A percentile compares a stretch with the other conserved stretches of the same genome.
These are phyloP conservation scores for Plantago major DNA, from an alignment of 257 asterid species.

Conservation along the genomic window DNA sequence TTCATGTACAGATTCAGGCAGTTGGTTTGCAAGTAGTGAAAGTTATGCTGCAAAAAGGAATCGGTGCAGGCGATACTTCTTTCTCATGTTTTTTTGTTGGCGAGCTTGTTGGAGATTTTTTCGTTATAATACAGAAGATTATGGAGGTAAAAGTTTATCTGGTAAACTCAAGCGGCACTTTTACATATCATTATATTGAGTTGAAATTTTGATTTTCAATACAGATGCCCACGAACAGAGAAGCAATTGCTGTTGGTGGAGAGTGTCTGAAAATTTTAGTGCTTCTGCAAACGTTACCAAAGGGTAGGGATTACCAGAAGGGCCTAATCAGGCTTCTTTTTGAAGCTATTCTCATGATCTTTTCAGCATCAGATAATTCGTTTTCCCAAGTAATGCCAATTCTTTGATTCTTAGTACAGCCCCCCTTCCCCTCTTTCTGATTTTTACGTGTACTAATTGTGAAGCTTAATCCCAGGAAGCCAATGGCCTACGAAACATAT, in stretches of 20 bases:
- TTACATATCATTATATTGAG: conserved; percentile 8
- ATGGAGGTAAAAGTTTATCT: conserved; percentile 41
- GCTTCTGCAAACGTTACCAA: conserved; percentile 70
- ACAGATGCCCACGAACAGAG: conserved; percentile 64
- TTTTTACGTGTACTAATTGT: conserved; percentile 22
- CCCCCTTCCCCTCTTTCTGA: conserved; percentile 4
- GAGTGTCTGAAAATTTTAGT: conserved; percentile 80
- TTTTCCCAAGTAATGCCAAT: conserved; percentile 53
- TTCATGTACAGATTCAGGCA: conserved; percentile 63
- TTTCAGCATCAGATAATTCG: conserved; percentile 45
- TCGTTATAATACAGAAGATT: conserved; percentile 39
- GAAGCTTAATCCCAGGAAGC: conserved; percentile 51
- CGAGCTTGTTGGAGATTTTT: conserved; percentile 68
- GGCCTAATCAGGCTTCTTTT: conserved; percentile 62
- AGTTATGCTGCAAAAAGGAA: conserved; percentile 60
- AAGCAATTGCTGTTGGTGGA: conserved; percentile 67
- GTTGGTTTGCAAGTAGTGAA: conserved; percentile 82
- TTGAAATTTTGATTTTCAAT: conserved; percentile 28
- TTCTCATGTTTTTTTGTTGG: conserved; percentile 70
- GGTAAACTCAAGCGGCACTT: not conserved
- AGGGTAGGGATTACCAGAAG: conserved; percentile 56
- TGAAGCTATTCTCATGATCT: conserved; percentile 73
- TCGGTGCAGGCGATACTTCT: conserved; percentile 35
- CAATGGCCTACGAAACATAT: conserved; percentile 48
- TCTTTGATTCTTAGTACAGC: not conserved